Base-by-base conservation (phyloP, 202 grass and related monocot species). In the Alloteropsis angusta region DNA sequence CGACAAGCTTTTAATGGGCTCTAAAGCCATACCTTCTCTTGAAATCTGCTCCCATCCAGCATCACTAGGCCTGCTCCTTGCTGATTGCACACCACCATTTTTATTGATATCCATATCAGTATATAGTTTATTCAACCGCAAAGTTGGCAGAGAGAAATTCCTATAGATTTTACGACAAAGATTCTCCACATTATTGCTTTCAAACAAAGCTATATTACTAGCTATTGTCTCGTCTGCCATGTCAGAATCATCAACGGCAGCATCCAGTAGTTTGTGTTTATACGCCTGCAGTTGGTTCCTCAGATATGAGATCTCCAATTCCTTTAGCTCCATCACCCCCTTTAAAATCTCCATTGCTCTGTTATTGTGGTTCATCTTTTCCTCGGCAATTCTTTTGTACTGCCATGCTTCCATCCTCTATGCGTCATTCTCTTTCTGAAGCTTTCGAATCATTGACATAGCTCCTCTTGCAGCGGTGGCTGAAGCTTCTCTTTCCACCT, bases 391-490 rank as follows among this genome's bases (percentile, higher is more conserved):
- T 72, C 95, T 87, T 72, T 85, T 98, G 81, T 98, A 98, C 54
- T 98, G 91, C 78, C 85, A 83, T 49, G 95, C 87, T 90, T 98
- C 95, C 95, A 98, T 94, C 78, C 89, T 94, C 69, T 92, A 89
- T 5, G 76, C 74, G 21, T 89, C 91, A 52, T 92, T 98, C 80
- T 98, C 95, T 83, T 89, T 94, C 81, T 98, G 87, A 73, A 98
- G 87, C 73, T 90, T 87, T 59, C 86, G 78, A 64, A 98, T 98
- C 87, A 94, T 85, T 32, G 85, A 66, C 55, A 98, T 66, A 25
- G 95, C 78, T 2, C 90, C 95, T 1, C 67, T 87, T 55, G 89
- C 85, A 80, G 92, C 89, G 7, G 85, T 92, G 69, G 91, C 87
- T 38, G 95, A 98, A 71, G 95, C 92, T 79, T 98, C 92, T 56